Base-by-base conservation (phyloP, 352 stramenopile species). In the Halophytophthora batemanensis region DNA sequence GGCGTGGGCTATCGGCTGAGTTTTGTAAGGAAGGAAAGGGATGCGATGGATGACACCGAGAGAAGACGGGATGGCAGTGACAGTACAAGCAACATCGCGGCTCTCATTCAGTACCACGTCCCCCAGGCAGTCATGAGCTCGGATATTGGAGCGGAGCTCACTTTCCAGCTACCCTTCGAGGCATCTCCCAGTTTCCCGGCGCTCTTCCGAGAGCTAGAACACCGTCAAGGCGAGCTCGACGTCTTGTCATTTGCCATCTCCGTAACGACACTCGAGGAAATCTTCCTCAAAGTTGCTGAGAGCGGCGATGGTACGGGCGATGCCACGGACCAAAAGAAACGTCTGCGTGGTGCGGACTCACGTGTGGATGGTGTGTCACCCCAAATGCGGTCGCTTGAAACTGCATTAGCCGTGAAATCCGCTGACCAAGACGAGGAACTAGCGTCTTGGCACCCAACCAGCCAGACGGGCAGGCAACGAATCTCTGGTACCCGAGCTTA, bases 241-340 rank as follows among this genome's bases (percentile, higher is more conserved):
- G 61, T 93, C 29, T 15, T 60, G 6, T 87, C 76, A 22, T 93
- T 86, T 34, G 79, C 62, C 4, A 89, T 95, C 15, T 90, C 77
- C 0, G 73, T 90, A 18, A 96, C 87, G 6, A 95, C 88, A 17
- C 69, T 96, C 0, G 87, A 97, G 56, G 85, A 96, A 56, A 84
- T 96, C 15, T 97, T 97, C 41, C 56, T 97, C 5, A 93, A 92
- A 33, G 85, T 96, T n/a, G 83, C 86, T 10, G 69, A 85, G 36
- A 46, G 29, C 6, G 56, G 8, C 4, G 25, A 31, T 31, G 25
- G 8, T 8, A n/a, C n/a, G n/a, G 25, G 25, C 25, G 8, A 10
- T 4, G 25, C 8, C 25, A 31, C 25, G 25, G 25, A n/a, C n/a
- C n/a, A n/a, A n/a, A n/a, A n/a, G n/a, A n/a, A n/a, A n/a, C n/a